phyloP scores from a whole-genome alignment of 2,329 filamentous ascomycete species.

The Aspergillus ochraceus region DNA sequence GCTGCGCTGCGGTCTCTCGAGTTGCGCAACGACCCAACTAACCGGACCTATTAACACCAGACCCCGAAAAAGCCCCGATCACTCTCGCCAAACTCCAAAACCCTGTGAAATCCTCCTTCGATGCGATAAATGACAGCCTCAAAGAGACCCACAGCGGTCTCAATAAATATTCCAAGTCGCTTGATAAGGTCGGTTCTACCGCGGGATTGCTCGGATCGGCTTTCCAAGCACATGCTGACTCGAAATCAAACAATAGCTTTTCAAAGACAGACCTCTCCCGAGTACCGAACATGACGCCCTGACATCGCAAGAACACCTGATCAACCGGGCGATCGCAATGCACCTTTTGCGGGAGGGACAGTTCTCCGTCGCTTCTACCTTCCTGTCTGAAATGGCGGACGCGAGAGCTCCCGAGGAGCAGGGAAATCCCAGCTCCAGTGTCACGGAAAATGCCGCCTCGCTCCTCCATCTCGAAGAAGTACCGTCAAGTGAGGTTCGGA shows the following conservation, averaged over 20 bases:
- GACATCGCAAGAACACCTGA: conserved; percentile 70
- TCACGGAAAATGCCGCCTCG: conserved; percentile 40
- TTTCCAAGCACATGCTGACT: not conserved
- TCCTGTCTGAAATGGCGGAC: conserved; percentile 69
- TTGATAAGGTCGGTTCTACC: conserved; percentile 66
- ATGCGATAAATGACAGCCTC: conserved; percentile 75
- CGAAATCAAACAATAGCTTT: conserved; percentile 50
- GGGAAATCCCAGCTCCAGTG: conserved; percentile 27
- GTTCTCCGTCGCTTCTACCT: conserved; percentile 82
- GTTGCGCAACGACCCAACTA: not conserved
- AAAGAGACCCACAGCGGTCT: conserved; percentile 81
- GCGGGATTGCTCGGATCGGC: not conserved
- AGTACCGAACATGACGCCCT: conserved; percentile 80
- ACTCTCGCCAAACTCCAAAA: conserved; percentile 83
- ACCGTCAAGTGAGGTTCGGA: conserved; percentile 68
- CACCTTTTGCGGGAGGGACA: conserved; percentile 92
- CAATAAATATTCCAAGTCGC: conserved; percentile 77
- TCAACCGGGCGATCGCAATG: conserved; percentile 95
- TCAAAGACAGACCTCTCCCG: conserved; percentile 67
- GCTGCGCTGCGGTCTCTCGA: not conserved
- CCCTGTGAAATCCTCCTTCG: conserved; percentile 77
- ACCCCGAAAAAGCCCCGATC: conserved; percentile 69
- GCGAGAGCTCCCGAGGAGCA: conserved; percentile 42
- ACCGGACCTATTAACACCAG: conserved; percentile 37
- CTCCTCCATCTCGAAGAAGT: conserved; percentile 57